Conservation (phyloP, 1,284 basidiomycete genomes). For the Leccinum variabile region DNA sequence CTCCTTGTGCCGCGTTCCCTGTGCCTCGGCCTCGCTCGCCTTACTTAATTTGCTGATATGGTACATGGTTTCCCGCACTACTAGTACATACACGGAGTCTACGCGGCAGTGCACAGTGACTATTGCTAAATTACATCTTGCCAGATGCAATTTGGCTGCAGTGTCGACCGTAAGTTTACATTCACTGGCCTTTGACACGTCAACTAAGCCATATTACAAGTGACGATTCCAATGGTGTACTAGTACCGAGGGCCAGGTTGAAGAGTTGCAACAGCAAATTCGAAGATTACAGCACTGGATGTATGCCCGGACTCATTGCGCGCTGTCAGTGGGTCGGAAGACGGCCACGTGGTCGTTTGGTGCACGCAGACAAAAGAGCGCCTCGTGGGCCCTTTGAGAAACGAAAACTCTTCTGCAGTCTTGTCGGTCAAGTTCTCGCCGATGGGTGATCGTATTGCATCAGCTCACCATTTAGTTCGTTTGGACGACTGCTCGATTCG, state of each 20-base stretch:
- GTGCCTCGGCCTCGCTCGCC: too few relatives aligned
- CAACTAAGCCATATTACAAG: not conserved
- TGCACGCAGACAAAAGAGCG: not conserved
- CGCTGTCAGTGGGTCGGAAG: slow-evolving; percentile 4
- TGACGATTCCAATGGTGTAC: too few relatives aligned
- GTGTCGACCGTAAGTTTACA: too few relatives aligned
- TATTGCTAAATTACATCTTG: too few relatives aligned
- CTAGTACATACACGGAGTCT: too few relatives aligned
- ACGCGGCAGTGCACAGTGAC: not conserved
- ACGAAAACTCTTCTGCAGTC: not conserved
- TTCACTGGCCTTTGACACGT: too few relatives aligned
- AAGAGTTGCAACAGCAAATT: not conserved
- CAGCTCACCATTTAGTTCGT: not conserved
- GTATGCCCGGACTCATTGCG: slow-evolving; percentile 11
- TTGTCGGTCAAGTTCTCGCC: slow-evolving; percentile 23
- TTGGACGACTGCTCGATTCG: not conserved
- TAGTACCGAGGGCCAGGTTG: not conserved
- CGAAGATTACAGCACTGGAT: slow-evolving; percentile 5
- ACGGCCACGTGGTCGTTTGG: slow-evolving; percentile 24
- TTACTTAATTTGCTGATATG: too few relatives aligned
- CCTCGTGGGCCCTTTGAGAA: not conserved
- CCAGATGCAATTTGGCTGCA: too few relatives aligned
- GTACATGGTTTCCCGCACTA: too few relatives aligned
- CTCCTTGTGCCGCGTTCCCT: too few relatives aligned
- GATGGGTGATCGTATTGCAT: slow-evolving; percentile 12